Evolutionary conservation across 1,284 basidiomycete genomes (phyloP).

Genomic region (Athelia sp.): DNA sequence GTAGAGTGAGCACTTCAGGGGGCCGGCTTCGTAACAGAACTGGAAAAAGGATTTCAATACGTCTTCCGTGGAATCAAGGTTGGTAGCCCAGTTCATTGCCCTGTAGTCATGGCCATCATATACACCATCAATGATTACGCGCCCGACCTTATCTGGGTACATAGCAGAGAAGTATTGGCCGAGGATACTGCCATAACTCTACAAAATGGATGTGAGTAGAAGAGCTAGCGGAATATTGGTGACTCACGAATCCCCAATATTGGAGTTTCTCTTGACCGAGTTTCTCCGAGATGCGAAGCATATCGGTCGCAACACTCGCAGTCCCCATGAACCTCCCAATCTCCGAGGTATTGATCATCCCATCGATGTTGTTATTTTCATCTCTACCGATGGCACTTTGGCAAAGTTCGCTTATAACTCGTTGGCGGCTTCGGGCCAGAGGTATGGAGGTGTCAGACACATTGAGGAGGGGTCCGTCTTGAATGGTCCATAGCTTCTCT

Average conservation of each 20-base stretch:
- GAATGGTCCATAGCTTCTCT: not conserved
- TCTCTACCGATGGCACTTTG: not conserved
- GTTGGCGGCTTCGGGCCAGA: not conserved
- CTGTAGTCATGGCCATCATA: constrained; percentile 11
- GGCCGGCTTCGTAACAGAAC: constrained; percentile 15
- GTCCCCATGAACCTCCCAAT: constrained; percentile 9
- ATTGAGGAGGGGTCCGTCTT: not conserved
- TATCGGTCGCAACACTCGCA: constrained; percentile 18
- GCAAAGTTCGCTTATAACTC: not conserved
- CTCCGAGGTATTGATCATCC: not conserved
- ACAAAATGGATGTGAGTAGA: not conserved
- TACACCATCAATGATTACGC: constrained; percentile 14
- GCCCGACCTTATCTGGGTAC: constrained; percentile 18
- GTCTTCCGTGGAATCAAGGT: constrained; percentile 14
- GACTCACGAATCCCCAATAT: constrained; percentile 23
- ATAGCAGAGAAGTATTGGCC: constrained; percentile 19
- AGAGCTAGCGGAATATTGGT: not conserved
- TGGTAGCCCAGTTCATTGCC: constrained; percentile 11
- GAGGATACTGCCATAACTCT: constrained; percentile 17
- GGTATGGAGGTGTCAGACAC: not conserved
- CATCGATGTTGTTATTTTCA: not conserved
- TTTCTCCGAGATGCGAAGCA: constrained; percentile 20
- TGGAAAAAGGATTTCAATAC: constrained; percentile 9
- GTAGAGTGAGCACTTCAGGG: constrained; percentile 10
- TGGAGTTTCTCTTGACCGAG: constrained; percentile 18